Evolutionary conservation across 139 green algal genomes (phyloP).

Genomic region (Picochlorum sp.): DNA sequence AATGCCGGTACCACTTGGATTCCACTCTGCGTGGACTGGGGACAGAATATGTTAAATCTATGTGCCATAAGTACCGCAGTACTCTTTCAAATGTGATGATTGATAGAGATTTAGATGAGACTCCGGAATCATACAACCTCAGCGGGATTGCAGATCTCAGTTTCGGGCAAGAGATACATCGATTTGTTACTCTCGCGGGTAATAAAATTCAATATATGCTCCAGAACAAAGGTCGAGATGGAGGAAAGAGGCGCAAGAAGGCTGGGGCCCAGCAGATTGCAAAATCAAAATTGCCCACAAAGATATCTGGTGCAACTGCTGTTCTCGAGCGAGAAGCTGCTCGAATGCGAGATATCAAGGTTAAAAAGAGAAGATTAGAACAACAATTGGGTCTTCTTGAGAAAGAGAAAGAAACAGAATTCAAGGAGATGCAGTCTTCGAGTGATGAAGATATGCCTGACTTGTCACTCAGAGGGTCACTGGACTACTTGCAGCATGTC

Average conservation of each 20-base stretch:
- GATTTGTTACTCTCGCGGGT: background rate
- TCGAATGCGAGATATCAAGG: background rate
- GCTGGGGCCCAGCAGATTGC: background rate
- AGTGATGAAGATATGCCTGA: conserved; percentile 4
- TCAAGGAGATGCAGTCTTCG: background rate
- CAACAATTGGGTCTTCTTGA: background rate
- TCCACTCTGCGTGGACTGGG: conserved; percentile 17
- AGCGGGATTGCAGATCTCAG: conserved; percentile 23
- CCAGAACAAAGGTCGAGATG: background rate
- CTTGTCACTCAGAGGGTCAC: background rate
- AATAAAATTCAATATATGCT: background rate
- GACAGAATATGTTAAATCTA: conserved; percentile 8
- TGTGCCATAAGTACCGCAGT: conserved; percentile 16
- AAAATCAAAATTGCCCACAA: background rate
- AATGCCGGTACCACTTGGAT: conserved; percentile 20
- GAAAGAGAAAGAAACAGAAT: background rate
- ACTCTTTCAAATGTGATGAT: conserved; percentile 9
- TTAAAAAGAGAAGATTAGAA: background rate
- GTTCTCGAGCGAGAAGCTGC: background rate
- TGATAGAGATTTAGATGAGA: background rate
- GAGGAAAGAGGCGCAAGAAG: background rate
- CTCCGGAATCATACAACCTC: background rate
- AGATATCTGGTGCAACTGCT: background rate
- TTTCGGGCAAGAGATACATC: conserved; percentile 1
- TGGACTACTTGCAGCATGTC: background rate